Evolutionary conservation across 768 basidiomycete genomes (phyloP), one percentile per base, ranked within the genome.

Genomic region (Boletus rubescentipes): DNA sequence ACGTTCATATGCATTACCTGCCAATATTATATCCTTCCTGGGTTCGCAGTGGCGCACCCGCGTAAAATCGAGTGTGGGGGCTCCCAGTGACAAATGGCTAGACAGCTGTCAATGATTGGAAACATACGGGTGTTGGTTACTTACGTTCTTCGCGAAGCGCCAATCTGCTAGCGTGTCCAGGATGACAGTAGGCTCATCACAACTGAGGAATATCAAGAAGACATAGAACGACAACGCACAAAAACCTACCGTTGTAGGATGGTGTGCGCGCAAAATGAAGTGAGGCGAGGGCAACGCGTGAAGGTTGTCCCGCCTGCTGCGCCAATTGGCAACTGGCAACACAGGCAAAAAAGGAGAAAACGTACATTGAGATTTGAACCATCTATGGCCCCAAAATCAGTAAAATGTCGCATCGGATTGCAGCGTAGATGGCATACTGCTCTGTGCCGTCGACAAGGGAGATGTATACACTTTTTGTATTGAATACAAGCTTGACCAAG

Each of bases 401-500:
- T 49, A 20, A 51, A 31, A 15, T 34, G 39, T 35, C 34, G 21
- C 20, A 60, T 5, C 47, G 38, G 20, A 35, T 29, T 47, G 35
- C 14, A 52, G 55, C 51, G 48, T 36, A 49, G 20, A 51, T 15
- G 49, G 67, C 87, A 71, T 72, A 91, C 88, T 92, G 89, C 54
- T 90, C 87, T 39, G 85, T 83, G 12, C 84, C 85, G 66, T 96
- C 93, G n/a, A 93, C 79, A 35, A 96, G 73, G 9, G 87, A 83
- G 20, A 98, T 89, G 21, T 84, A 69, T 2, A 95, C 93, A 14
- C 89, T 86, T 67, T 90, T 91, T 2, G 93, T 90, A 64, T 81
- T 89, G 71, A 98, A 98, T 8, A 98, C 95, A 37, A 97, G 75
- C 73, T 95, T 95, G 37, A 89, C 90, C 26, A 98, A 80, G 68